Evolutionary conservation across 768 basidiomycete genomes (phyloP).

Genomic region (Hypsizygus marmoreus): DNA sequence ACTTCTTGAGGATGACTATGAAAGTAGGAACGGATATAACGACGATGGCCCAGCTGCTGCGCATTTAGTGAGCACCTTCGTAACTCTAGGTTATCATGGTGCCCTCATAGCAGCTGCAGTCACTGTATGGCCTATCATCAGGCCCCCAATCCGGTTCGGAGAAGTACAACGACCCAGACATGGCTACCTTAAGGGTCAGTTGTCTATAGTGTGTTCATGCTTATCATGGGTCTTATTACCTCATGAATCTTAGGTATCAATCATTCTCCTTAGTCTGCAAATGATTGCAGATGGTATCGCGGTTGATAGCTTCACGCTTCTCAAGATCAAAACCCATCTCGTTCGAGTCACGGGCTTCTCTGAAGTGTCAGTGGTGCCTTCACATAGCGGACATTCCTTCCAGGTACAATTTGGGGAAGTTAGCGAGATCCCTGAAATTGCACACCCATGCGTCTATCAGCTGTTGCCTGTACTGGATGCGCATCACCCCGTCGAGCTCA

Average conservation of each 20-base stretch:
- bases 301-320: constrained; percentile 50
- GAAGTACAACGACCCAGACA: constrained; percentile 44
- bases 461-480: constrained; percentile 64
- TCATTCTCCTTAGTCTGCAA: constrained; percentile 59
- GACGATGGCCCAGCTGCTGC: constrained; percentile 38
- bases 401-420: constrained; percentile 57
- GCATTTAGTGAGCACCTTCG: constrained; percentile 37
- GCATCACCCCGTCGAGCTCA: constrained; percentile 46
- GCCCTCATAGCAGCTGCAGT: constrained; percentile 27
- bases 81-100: background rate
- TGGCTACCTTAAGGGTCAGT: constrained; percentile 47
- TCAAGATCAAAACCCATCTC: constrained; percentile 63
- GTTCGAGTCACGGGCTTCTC: constrained; percentile 56
- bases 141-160: constrained; percentile 18
- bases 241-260: constrained; percentile 43
- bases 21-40: constrained; percentile 35
- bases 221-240: background rate
- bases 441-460: constrained; percentile 60
- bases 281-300: constrained; percentile 67
- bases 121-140: constrained; percentile 45
- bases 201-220: background rate
- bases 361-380: constrained; percentile 47
- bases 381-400: constrained; percentile 49
- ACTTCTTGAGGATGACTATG: constrained; percentile 56
- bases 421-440: constrained; percentile 38